Percentiles rank a stretch among this genome's conserved stretches.
Evolutionary conservation across 768 basidiomycete species (phyloP).

Genomic region (Postia placenta): DNA sequence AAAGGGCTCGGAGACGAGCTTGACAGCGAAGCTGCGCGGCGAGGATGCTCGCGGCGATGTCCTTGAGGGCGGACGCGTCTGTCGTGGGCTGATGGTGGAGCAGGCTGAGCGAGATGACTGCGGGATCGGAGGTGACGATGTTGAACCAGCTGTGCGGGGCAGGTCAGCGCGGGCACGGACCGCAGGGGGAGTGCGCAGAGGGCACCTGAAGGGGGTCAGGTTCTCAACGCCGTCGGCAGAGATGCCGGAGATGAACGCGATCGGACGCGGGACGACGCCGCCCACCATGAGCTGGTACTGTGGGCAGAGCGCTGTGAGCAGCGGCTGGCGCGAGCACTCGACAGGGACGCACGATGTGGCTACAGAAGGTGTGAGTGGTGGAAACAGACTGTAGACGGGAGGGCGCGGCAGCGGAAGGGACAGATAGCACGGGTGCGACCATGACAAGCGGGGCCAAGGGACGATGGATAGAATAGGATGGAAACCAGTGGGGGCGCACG

Average conservation of each 20-base stretch:
- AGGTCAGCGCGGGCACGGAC: constrained; percentile 15
- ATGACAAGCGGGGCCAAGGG: too few relatives aligned
- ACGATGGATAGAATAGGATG: too few relatives aligned
- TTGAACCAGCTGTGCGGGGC: constrained; percentile 13
- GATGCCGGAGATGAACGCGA: constrained; percentile 36
- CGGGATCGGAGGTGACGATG: constrained; percentile 31
- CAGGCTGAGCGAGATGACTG: constrained; percentile 38
- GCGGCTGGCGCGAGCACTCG: too few relatives aligned
- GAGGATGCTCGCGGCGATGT: constrained; percentile 42
- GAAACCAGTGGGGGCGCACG: too few relatives aligned
- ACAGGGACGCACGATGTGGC: too few relatives aligned
- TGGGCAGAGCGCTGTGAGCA: too few relatives aligned
- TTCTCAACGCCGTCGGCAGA: constrained; percentile 28
- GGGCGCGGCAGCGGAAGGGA: too few relatives aligned
- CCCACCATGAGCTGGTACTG: constrained; percentile 32
- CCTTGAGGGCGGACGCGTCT: constrained; percentile 29
- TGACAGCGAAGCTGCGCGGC: constrained; percentile 44
- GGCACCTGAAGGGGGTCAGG: constrained; percentile 36
- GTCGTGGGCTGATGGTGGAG: not conserved
- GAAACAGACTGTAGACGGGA: too few relatives aligned
- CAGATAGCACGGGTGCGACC: too few relatives aligned
- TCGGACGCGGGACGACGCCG: constrained; percentile 37
- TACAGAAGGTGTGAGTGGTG: too few relatives aligned
- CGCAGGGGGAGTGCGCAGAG: not conserved
- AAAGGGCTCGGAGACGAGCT: constrained; percentile 50